A percentile compares a stretch with the other conserved stretches of the same genome.
Evolutionary conservation across 805 yeast species (phyloP).

Genomic region (Candida tibetensis): DNA sequence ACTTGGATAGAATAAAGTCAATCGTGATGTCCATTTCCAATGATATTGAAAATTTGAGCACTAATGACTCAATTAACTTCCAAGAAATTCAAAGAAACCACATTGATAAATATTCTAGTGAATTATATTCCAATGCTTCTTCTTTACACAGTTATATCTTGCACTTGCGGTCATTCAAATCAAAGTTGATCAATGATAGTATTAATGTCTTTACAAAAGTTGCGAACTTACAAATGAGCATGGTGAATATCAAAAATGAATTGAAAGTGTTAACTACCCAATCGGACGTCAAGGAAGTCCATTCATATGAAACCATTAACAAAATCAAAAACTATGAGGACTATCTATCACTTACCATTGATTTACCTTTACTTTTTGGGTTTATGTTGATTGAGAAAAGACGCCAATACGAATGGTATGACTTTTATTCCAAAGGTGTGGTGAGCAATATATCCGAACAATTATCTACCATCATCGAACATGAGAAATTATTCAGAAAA

Average conservation of each 20-base stretch:
- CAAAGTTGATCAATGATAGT: constrained; percentile 20
- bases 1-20: constrained; percentile 9
- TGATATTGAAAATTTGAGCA: constrained; percentile 17
- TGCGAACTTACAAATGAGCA: constrained; percentile 37
- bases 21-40: constrained; percentile 12
- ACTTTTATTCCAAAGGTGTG: constrained; percentile 39
- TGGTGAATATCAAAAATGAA: constrained; percentile 32
- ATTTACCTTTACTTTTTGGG: constrained; percentile 71
- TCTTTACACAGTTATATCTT: constrained; percentile 33
- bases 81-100: constrained; percentile 25
- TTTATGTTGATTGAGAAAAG: constrained; percentile 60
- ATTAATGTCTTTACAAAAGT: constrained; percentile 27
- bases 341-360: constrained; percentile 47
- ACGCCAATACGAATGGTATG: constrained; percentile 58
- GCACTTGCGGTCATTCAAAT: constrained; percentile 32
- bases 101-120: constrained; percentile 15
- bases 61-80: constrained; percentile 9
- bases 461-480: constrained; percentile 52
- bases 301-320: constrained; percentile 20
- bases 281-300: constrained; percentile 5
- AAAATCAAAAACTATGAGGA: constrained; percentile 34
- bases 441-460: constrained; percentile 51
- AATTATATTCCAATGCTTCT: constrained; percentile 30
- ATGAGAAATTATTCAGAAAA: constrained; percentile 52
- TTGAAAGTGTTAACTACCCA: constrained; percentile 24